Percentiles rank a stretch among this genome's conserved stretches.
Evolutionary conservation across 108 stramenopile species (phyloP).

Genomic region (Skeletonema menzelii): DNA sequence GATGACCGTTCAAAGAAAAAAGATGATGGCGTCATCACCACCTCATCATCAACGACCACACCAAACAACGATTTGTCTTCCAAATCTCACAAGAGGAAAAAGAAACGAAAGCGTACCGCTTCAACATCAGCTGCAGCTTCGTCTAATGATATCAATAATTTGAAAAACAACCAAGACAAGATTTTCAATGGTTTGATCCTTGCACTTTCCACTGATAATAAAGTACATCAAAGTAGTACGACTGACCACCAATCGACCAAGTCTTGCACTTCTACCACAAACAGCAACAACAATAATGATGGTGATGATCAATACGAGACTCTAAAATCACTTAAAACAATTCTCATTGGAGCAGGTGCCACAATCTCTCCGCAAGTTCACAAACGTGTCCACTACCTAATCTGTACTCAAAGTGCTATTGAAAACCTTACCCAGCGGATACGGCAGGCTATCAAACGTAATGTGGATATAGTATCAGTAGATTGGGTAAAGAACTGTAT

Average conservation of each 20-base stretch:
- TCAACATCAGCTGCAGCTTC: background rate
- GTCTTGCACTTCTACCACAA: conserved; percentile 3
- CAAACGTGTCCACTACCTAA: conserved; percentile 54
- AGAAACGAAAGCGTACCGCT: background rate
- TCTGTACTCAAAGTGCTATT: conserved; percentile 58
- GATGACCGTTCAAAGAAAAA: background rate
- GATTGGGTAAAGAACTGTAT: conserved; percentile 58
- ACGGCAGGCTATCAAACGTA: conserved; percentile 70
- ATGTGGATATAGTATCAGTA: conserved; percentile 61
- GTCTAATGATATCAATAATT: background rate
- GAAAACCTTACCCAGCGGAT: conserved; percentile 68
- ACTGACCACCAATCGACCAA: background rate
- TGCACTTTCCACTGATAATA: conserved; percentile 51
- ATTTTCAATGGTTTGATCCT: conserved; percentile 53
- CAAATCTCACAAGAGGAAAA: background rate
- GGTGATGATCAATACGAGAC: conserved; percentile 5
- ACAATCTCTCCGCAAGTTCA: conserved; percentile 66
- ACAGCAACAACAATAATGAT: background rate
- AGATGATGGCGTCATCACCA: background rate
- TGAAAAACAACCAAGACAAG: conserved; percentile 1
- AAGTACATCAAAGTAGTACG: background rate
- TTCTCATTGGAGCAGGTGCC: conserved; percentile 52
- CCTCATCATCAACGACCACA: background rate
- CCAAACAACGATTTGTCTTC: background rate
- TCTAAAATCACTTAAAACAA: conserved; percentile 38